phyloP scores from a whole-genome alignment of 805 yeast species.

The Wickerhamomyces kurtzmanii region DNA sequence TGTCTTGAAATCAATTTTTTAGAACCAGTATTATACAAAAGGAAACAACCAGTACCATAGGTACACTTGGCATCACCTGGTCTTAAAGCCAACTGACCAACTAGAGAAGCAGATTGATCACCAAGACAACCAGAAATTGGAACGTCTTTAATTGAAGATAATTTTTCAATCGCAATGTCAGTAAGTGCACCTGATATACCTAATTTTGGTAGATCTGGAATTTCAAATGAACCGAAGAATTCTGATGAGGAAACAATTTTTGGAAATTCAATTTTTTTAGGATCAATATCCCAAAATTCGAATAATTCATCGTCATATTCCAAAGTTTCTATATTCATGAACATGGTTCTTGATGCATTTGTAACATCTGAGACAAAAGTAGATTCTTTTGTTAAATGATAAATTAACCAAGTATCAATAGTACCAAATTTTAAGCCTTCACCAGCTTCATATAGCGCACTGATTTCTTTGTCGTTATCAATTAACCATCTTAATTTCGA shows the following conservation, averaged over 20 bases:
- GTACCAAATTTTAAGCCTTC: constrained; percentile 90
- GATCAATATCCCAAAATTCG: constrained; percentile 73
- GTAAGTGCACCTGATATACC: constrained; percentile 43
- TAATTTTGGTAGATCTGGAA: constrained; percentile 46
- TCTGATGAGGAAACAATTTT: constrained; percentile 73
- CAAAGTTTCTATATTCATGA: constrained; percentile 71
- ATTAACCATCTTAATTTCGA: constrained; percentile 84
- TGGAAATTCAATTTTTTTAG: constrained; percentile 55
- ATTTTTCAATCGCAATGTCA: constrained; percentile 38
- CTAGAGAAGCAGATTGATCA: constrained; percentile 89
- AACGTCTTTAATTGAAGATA: constrained; percentile 40
- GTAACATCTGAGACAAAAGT: constrained; percentile 78
- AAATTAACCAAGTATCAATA: constrained; percentile 88
- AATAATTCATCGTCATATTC: constrained; percentile 71
- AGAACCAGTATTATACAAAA: constrained; percentile 79
- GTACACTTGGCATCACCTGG: constrained; percentile 90
- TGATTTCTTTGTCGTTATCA: constrained; percentile 62
- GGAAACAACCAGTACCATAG: constrained; percentile 92
- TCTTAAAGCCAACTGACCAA: constrained; percentile 82
- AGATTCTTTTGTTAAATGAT: constrained; percentile 64
- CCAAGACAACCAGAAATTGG: constrained; percentile 90
- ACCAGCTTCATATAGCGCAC: constrained; percentile 61
- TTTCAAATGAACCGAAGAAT: constrained; percentile 59
- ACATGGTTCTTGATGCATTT: constrained; percentile 85
- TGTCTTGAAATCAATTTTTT: constrained; percentile 59